These are phyloP conservation scores for Aotearoamyces nothofagi DNA, from an alignment of 2,329 filamentous ascomycete genomes.

Conservation along the genomic window DNA sequence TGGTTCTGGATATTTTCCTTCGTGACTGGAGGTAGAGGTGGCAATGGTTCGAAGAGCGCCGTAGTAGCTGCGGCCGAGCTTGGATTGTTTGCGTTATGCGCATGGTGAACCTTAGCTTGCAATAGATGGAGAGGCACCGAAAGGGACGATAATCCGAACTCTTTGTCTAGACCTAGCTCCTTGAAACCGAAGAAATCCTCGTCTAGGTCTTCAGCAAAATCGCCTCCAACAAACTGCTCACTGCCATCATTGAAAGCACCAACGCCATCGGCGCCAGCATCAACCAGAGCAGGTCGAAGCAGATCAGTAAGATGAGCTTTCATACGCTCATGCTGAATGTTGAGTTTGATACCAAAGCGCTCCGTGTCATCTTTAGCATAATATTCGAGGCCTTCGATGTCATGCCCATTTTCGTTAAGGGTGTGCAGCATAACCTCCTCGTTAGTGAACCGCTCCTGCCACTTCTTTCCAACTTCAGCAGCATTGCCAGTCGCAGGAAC, in stretches of 20 bases:
- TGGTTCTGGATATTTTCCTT: constrained; percentile 63
- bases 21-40: constrained; percentile 63
- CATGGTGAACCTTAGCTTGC: constrained; percentile 76
- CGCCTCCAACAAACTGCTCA: constrained; percentile 90
- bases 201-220: constrained; percentile 94
- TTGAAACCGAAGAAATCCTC: constrained; percentile 99
- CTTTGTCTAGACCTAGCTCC: constrained; percentile 79
- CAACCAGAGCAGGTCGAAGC: constrained; percentile 72
- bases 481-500: constrained; percentile 34
- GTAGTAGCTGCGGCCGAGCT: constrained; percentile 41
- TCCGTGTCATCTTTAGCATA: constrained; percentile 95
- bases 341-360: constrained; percentile 62
- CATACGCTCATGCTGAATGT: constrained; percentile 84
- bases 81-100: constrained; percentile 62
- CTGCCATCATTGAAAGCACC: constrained; percentile 92
- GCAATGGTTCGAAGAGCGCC: constrained; percentile 43
- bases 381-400: constrained; percentile 64
- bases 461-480: constrained; percentile 23
- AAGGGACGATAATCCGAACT: constrained; percentile 76
- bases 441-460: constrained; percentile 56
- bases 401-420: constrained; percentile 68
- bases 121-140: constrained; percentile 89
- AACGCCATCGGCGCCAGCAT: constrained; percentile 69
- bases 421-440: constrained; percentile 84
- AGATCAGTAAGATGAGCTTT: constrained; percentile 86